Evolutionary conservation across 129 eudicot species (phyloP).

Genomic region (Arctium minus): DNA sequence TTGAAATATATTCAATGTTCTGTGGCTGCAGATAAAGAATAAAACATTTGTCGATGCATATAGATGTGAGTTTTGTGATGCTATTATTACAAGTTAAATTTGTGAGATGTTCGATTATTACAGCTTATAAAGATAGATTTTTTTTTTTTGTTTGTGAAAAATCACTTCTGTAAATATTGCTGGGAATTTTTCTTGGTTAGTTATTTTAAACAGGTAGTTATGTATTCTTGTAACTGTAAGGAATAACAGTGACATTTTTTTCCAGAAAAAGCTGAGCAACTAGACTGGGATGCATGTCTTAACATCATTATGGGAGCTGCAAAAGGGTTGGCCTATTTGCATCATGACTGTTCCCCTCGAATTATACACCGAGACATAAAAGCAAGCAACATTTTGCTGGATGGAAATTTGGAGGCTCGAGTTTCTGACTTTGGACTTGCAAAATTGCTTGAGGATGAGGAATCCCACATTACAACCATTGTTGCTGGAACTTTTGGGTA

Average conservation of each 20-base stretch:
- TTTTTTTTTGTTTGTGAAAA: neutral
- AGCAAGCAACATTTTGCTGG: constrained; percentile 96
- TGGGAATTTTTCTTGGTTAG: neutral
- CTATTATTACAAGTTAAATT: neutral
- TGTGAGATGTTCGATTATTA: neutral
- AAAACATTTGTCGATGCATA: no score
- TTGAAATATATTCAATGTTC: no score
- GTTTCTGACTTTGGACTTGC: constrained; percentile 99
- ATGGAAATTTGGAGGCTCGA: constrained; percentile 91
- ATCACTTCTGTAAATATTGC: neutral
- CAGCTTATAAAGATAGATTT: neutral
- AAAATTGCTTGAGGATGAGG: constrained; percentile 92
- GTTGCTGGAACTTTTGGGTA: constrained; percentile 99
- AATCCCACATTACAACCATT: constrained; percentile 97
- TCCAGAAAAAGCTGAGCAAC: constrained; percentile 73
- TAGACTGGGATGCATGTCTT: constrained; percentile 84
- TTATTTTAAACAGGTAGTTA: neutral
- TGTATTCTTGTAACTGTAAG: neutral
- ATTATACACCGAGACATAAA: constrained; percentile 95
- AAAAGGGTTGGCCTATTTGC: constrained; percentile 93
- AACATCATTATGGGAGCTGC: constrained; percentile 96
- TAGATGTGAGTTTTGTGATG: no score
- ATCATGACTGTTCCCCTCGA: constrained; percentile 98
- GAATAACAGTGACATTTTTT: neutral
- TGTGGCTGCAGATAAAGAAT: no score